Percentiles rank a stretch among this genome's conserved stretches.
Evolutionary conservation across 371 early-diverging fungal genomes (phyloP).

Genomic region (Mortierella sp.): DNA sequence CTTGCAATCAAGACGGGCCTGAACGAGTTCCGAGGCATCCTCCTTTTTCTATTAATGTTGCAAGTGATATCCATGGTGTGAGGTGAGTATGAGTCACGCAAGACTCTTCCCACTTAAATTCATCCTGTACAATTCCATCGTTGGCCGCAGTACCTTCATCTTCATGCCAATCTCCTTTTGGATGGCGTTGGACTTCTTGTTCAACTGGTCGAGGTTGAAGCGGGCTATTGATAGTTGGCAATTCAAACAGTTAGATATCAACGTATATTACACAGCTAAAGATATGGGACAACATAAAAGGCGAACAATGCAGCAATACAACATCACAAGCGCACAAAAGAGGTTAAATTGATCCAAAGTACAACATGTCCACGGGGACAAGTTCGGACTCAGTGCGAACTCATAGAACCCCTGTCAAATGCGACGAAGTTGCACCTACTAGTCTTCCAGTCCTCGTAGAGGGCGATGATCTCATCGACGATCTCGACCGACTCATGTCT

Average conservation of each 20-base stretch:
- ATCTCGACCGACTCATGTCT: slow-evolving; percentile 87
- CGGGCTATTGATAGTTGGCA: too few relatives aligned
- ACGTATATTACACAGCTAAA: background rate
- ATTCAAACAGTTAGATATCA: too few relatives aligned
- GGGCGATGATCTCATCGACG: slow-evolving; percentile 92
- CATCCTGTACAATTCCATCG: background rate
- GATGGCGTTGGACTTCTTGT: slow-evolving; percentile 91
- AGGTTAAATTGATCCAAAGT: too few relatives aligned
- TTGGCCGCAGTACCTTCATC: slow-evolving; percentile 73
- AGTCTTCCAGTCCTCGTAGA: slow-evolving; percentile 93
- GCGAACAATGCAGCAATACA: too few relatives aligned
- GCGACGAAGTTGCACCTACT: slow-evolving; percentile 63
- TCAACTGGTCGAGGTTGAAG: slow-evolving; percentile 89
- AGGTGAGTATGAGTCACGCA: slow-evolving; percentile 35
- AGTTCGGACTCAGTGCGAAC: too few relatives aligned
- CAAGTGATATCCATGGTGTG: slow-evolving; percentile 15
- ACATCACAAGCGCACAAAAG: too few relatives aligned
- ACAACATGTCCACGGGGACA: too few relatives aligned
- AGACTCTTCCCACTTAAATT: too few relatives aligned
- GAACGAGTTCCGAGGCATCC: slow-evolving; percentile 83
- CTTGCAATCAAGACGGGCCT: slow-evolving; percentile 79
- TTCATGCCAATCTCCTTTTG: slow-evolving; percentile 93
- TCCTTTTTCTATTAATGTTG: slow-evolving; percentile 72
- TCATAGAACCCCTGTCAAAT: background rate
- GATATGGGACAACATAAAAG: background rate